A percentile compares a stretch with the other conserved stretches of the same genome.
These are phyloP conservation scores for Deinandra increscens DNA, from an alignment of 129 eudicot genomes.

Conservation along the genomic window DNA sequence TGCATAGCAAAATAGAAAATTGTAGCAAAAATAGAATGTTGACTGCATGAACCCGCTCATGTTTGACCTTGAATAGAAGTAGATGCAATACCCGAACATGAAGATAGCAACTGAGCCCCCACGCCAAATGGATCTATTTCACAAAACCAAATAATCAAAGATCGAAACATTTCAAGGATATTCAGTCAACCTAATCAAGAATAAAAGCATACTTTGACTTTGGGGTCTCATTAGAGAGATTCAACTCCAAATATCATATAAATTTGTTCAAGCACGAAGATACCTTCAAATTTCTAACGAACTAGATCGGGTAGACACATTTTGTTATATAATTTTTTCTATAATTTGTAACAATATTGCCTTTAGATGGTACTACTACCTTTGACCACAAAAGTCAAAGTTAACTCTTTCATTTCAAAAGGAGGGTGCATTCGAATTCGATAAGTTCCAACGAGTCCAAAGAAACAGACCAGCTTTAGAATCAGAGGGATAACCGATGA, in stretches of 20 bases:
- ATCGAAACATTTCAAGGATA: not conserved
- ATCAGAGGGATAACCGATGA: not conserved
- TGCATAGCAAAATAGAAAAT: slow-evolving; percentile 65
- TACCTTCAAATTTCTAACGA: not conserved
- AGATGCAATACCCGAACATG: slow-evolving; percentile 62
- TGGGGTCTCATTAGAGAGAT: not conserved
- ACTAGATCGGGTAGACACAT: not conserved
- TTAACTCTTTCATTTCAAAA: slow-evolving; percentile 2
- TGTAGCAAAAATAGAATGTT: slow-evolving; percentile 68
- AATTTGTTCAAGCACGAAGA: not conserved
- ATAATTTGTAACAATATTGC: not conserved
- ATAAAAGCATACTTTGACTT: not conserved
- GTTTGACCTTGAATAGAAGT: slow-evolving; percentile 59
- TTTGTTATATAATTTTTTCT: too few species aligned
- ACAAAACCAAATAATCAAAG: slow-evolving; percentile 18
- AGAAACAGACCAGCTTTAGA: not conserved
- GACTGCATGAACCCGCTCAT: slow-evolving; percentile 84
- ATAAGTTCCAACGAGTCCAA: not conserved
- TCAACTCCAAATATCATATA: not conserved
- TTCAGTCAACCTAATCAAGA: not conserved
- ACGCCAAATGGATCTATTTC: slow-evolving; percentile 67
- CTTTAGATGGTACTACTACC: not conserved
- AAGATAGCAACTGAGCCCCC: slow-evolving; percentile 86
- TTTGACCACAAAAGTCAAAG: slow-evolving; percentile 11
- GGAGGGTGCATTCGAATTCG: not conserved